These are phyloP conservation scores for Vitis cinerea DNA, from an alignment of 164 flowering plant genomes.

Conservation along the genomic window DNA sequence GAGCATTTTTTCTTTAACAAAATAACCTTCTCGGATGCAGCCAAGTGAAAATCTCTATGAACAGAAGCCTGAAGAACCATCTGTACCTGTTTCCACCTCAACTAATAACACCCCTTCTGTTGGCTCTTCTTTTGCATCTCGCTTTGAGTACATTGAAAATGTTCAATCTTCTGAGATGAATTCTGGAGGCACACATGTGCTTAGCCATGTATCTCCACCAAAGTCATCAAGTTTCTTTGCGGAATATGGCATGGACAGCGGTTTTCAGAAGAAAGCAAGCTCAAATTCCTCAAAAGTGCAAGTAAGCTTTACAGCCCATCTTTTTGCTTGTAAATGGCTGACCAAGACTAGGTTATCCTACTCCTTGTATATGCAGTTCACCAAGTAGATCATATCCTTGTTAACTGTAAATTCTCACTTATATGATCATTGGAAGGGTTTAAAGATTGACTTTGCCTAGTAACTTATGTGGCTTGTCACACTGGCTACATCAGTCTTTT, in stretches of 20 bases:
- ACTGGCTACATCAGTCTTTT: too few species aligned
- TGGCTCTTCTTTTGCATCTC: conserved; percentile 60
- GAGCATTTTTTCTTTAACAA: not conserved
- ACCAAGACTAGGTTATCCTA: not conserved
- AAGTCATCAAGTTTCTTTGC: conserved; percentile 84
- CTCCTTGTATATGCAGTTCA: not conserved
- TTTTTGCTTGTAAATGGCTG: not conserved
- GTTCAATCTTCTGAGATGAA: conserved; percentile 47
- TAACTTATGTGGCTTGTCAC: too few species aligned
- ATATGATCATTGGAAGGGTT: not conserved
- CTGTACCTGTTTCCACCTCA: conserved; percentile 51
- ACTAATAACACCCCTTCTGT: conserved; percentile 35
- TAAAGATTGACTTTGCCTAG: too few species aligned
- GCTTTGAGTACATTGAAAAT: conserved; percentile 85
- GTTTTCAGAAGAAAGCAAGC: conserved; percentile 58
- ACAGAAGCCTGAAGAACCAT: conserved; percentile 92
- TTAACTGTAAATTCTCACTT: not conserved
- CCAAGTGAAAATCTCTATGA: conserved; percentile 90
- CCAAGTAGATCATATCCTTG: not conserved
- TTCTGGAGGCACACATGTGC: conserved; percentile 52
- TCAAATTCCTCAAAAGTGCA: conserved; percentile 70
- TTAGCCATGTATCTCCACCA: conserved; percentile 86
- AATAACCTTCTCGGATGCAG: conserved; percentile 39
- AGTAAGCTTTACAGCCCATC: conserved; percentile 34
- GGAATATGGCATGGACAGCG: conserved; percentile 90